phyloP scores from a whole-genome alignment of 306 rosid species.

The Gastrolobium villosum region DNA sequence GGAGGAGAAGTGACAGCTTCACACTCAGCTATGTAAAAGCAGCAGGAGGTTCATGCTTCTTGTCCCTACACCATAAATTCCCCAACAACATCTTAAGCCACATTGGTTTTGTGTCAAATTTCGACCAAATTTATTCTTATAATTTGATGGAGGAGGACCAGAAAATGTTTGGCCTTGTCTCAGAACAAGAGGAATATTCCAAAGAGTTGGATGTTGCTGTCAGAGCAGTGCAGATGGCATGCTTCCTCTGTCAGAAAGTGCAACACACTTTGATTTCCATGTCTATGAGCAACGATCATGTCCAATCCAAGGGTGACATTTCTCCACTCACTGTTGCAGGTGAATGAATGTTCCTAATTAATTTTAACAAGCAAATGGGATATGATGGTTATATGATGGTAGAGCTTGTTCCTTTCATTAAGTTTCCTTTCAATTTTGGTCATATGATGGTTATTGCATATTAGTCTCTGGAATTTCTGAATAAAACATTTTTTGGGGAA shows the following conservation, averaged over 20 bases:
- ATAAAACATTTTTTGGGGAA: background rate
- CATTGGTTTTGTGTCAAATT: conserved; percentile 60
- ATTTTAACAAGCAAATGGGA: background rate
- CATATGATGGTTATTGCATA: conserved; percentile 3
- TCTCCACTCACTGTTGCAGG: conserved; percentile 80
- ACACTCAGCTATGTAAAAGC: conserved; percentile 49
- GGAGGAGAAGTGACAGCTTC: conserved; percentile 40
- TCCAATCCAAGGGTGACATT: conserved; percentile 66
- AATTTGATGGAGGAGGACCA: conserved; percentile 61
- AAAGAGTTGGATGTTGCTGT: conserved; percentile 82
- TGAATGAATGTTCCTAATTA: conserved; percentile 48
- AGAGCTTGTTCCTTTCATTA: background rate
- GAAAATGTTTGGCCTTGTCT: conserved; percentile 48
- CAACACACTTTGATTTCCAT: conserved; percentile 60
- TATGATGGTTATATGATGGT: no score
- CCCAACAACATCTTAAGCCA: conserved; percentile 48
- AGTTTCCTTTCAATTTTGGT: conserved; percentile 21
- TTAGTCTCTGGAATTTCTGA: background rate
- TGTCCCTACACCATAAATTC: conserved; percentile 41
- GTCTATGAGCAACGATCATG: conserved; percentile 47
- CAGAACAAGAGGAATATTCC: conserved; percentile 56
- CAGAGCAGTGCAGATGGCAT: conserved; percentile 88
- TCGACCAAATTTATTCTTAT: conserved; percentile 50
- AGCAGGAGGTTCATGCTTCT: conserved; percentile 23
- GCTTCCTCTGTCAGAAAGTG: conserved; percentile 72